Percentiles rank a stretch among this genome's conserved stretches.
Conservation (phyloP, 257 asterid species). For the Echium plantagineum region DNA sequence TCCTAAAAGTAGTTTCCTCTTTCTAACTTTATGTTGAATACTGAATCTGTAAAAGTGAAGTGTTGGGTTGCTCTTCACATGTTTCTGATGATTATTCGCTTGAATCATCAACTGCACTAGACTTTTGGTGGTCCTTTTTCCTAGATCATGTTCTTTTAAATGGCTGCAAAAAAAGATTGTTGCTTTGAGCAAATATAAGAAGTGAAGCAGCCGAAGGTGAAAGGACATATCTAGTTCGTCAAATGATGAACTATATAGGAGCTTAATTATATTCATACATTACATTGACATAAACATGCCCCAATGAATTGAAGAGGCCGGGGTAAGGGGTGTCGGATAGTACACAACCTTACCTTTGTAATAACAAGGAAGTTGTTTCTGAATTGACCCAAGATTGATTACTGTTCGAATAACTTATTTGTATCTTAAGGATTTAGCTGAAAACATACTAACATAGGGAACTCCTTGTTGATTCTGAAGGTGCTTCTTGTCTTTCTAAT, state of each 20-base stretch:
- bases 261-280: too few species aligned
- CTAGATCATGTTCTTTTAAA: slow-evolving; percentile 12
- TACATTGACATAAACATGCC: too few species aligned
- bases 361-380: too few species aligned
- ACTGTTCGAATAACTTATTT: not conserved
- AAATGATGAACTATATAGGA: slow-evolving; percentile 6
- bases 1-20: slow-evolving; percentile 25
- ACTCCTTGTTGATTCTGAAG: too few species aligned
- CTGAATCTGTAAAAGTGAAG: slow-evolving; percentile 3
- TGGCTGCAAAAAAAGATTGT: not conserved
- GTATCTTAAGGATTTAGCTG: not conserved
- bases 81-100: slow-evolving; percentile 23
- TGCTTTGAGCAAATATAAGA: not conserved
- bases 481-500: too few species aligned
- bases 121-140: slow-evolving; percentile 34
- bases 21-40: slow-evolving; percentile 10
- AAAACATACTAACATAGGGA: too few species aligned
- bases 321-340: too few species aligned
- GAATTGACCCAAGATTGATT: too few species aligned
- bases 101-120: slow-evolving; percentile 3
- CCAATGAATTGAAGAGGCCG: too few species aligned
- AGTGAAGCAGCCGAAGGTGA: not conserved
- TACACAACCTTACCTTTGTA: too few species aligned
- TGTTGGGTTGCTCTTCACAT: slow-evolving; percentile 14
- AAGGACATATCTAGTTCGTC: slow-evolving; percentile 3